Evolutionary conservation across 1,284 basidiomycete species (phyloP), one percentile per base, ranked within the genome.

Genomic region (Boletus semigastroideus): DNA sequence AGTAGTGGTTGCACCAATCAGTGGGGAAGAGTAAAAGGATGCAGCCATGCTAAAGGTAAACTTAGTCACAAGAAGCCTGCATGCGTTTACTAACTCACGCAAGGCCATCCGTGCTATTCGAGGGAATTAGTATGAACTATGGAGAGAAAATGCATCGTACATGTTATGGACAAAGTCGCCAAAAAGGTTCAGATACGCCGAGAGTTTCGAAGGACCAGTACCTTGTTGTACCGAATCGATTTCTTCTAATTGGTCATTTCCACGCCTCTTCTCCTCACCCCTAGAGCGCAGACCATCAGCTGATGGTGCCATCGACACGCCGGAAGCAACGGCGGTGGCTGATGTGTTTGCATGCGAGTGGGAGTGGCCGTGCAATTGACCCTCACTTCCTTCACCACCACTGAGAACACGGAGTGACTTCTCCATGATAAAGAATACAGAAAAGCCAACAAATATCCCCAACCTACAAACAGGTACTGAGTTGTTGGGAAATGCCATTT

Each of bases 101-200:
- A 45, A 93, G 77, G 45, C 90, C 91, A 74, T 93, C 92, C 27
- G 90, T 93, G 62, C 91, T 87, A 67, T 56, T 51, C 49, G 40
- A 45, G 55, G 48, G 47, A 20, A 46, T 61, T 33, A 59, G 57
- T 38, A 51, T 50, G 52, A 55, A 55, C 45, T 54, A 51, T 51
- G 36, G 51, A 17, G 20, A 41, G 36, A 48, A 57, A 55, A 58
- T 36, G 52, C 51, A 47, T 66, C 83, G 67, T 63, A 89, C 87
- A 91, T 90, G 65, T 91, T 91, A 63, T 91, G 88, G 31, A 90
- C 90, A 68, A 94, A 93, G 67, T 94, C 92, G 37, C 91, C 91
- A 66, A 94, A 93, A 48, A 94, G 76, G 72, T 94, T 94, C 42
- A 94, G 78, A 69, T 94, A 94, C 6, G 92, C 92, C 8, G 90